Percentiles rank a stretch among this genome's conserved stretches.
Conservation (phyloP, 495 filamentous ascomycete genomes). For the Penicillium samsonianum region DNA sequence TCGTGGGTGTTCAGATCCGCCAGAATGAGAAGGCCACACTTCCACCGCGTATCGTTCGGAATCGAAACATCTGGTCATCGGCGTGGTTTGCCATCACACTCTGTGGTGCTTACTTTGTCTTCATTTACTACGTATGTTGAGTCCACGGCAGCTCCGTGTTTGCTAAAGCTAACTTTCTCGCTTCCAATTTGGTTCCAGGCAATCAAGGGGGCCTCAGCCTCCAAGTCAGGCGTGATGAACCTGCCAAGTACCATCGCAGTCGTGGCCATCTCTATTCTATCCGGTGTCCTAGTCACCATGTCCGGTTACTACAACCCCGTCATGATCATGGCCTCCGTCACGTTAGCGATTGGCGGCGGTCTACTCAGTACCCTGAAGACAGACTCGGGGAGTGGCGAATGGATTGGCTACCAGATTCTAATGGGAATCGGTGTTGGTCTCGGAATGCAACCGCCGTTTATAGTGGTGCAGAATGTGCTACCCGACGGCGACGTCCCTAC, state of each 20-base stretch:
- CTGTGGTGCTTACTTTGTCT: background rate
- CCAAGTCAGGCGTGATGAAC: conserved; percentile 30
- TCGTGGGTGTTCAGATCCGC: conserved; percentile 25
- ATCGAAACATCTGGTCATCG: background rate
- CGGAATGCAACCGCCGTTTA: conserved; percentile 35
- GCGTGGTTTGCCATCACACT: background rate
- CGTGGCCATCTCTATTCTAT: conserved; percentile 26
- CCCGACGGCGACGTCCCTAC: conserved; percentile 35
- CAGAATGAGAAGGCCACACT: background rate
- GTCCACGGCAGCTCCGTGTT: background rate
- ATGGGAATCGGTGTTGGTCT: conserved; percentile 41
- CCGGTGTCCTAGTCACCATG: conserved; percentile 21
- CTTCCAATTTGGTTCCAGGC: conserved; percentile 42
- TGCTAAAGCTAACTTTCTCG: conserved; percentile 22
- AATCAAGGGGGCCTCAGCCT: conserved; percentile 30
- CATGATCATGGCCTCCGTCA: conserved; percentile 29
- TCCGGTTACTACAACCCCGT: conserved; percentile 46
- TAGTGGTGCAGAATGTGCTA: conserved; percentile 44
- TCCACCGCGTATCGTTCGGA: background rate
- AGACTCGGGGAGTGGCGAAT: background rate
- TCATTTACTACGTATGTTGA: background rate
- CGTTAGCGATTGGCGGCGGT: conserved; percentile 36
- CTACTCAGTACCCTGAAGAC: conserved; percentile 24
- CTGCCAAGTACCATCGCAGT: background rate
- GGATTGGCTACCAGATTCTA: conserved; percentile 41